Conservation (phyloP, 257 asterid genomes). For the Schizonepeta tenuifolia region DNA sequence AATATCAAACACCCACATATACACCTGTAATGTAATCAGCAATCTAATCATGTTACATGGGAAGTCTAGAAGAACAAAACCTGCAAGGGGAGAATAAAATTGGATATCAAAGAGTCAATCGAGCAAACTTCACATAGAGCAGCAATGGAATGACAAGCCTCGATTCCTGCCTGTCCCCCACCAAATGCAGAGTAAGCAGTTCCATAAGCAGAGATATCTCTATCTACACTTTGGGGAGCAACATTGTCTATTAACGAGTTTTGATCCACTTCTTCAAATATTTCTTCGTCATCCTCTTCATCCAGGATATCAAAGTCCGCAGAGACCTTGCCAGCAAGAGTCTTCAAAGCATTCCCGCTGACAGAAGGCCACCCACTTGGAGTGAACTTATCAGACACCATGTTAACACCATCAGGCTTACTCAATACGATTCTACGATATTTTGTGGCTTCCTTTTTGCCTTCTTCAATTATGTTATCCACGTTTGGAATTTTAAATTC, state of each 20-base stretch:
- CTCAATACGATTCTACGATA: constrained; percentile 69
- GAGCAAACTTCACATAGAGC: constrained; percentile 94
- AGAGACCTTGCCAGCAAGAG: constrained; percentile 85
- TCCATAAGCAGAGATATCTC: constrained; percentile 77
- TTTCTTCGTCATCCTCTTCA: constrained; percentile 56
- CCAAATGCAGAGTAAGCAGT: constrained; percentile 70
- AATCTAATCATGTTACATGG: constrained; percentile 5
- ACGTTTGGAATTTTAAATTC: constrained; percentile 76
- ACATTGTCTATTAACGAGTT: constrained; percentile 32
- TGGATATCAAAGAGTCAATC: constrained; percentile 87
- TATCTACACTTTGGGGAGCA: constrained; percentile 31
- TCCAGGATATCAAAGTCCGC: constrained; percentile 65
- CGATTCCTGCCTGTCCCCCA: constrained; percentile 73
- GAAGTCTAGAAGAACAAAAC: constrained; percentile 47
- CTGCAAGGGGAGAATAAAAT: constrained; percentile 97
- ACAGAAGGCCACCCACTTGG: constrained; percentile 98
- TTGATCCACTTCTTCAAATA: constrained; percentile 33
- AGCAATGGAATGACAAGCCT: constrained; percentile 94
- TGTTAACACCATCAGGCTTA: constrained; percentile 56
- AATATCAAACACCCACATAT: neutral
- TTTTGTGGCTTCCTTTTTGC: constrained; percentile 83
- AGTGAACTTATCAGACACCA: constrained; percentile 74
- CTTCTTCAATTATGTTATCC: constrained; percentile 84
- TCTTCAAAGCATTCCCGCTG: constrained; percentile 78
- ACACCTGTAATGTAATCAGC: neutral